Conservation (phyloP, 345 rosid genomes). For the Excoecaria cochinchinensis region DNA sequence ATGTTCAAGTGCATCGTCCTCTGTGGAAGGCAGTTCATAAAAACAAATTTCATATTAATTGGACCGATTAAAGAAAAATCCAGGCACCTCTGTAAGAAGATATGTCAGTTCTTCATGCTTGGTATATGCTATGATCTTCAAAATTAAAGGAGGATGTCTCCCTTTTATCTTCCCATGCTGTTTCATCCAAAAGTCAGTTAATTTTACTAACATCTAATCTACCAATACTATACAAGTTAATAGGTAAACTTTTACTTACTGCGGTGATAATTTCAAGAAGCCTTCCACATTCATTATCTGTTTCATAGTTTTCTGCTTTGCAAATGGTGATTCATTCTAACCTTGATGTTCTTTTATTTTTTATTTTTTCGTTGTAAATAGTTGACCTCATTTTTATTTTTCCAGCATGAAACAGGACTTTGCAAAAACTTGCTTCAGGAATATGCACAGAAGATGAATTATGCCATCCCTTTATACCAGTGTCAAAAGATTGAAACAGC, state of each 20-base stretch:
- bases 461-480: slow-evolving; percentile 68
- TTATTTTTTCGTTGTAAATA: not conserved
- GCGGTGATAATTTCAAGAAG: not conserved
- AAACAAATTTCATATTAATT: not conserved
- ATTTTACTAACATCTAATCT: not conserved
- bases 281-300: not conserved
- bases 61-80: not conserved
- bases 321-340: not conserved
- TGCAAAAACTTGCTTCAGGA: slow-evolving; percentile 93
- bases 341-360: not conserved
- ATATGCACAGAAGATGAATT: slow-evolving; percentile 94
- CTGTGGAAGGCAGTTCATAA: not conserved
- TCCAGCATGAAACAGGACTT: slow-evolving; percentile 77
- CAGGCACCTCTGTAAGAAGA: not conserved
- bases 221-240: not conserved
- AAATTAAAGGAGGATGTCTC: not conserved
- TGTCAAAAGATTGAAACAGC: slow-evolving; percentile 49
- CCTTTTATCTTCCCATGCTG: not conserved
- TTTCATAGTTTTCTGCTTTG: not conserved
- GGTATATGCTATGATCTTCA: not conserved
- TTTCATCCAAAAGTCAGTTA: not conserved
- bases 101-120: not conserved
- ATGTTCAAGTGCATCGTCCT: not conserved
- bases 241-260: not conserved
- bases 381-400: slow-evolving; percentile 7